phyloP scores from a whole-genome alignment of 192 early-diverging fungal genomes.

The Backusella tuberculispora region DNA sequence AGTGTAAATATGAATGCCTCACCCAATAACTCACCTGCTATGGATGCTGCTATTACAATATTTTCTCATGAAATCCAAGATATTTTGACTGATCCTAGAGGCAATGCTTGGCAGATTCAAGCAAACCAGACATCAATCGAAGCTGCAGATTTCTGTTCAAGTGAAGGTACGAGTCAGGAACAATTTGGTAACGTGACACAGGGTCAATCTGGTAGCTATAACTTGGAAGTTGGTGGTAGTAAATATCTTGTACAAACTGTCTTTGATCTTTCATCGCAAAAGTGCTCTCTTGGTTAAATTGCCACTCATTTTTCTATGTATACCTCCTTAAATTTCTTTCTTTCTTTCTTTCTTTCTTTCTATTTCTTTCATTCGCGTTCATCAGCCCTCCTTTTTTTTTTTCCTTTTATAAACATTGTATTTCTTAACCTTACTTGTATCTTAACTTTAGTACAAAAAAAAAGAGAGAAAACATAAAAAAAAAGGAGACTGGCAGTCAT shows the following conservation, averaged over 20 bases:
- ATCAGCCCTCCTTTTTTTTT: conserved; percentile 8
- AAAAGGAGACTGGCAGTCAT: no score
- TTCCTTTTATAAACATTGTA: neutral
- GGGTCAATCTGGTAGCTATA: conserved; percentile 29
- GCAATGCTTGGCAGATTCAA: conserved; percentile 36
- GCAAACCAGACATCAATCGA: conserved; percentile 19
- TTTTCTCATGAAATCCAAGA: conserved; percentile 46
- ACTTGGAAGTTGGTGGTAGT: conserved; percentile 24
- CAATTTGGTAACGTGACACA: conserved; percentile 21
- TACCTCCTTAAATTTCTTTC: conserved; percentile 7
- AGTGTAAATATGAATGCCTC: conserved; percentile 30
- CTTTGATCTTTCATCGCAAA: conserved; percentile 18
- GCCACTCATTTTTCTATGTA: neutral
- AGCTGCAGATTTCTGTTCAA: conserved; percentile 37
- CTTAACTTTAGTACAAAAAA: no score
- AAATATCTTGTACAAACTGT: conserved; percentile 41
- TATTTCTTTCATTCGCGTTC: neutral
- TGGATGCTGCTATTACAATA: conserved; percentile 41
- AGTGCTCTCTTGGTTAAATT: conserved; percentile 19
- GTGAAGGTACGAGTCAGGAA: conserved; percentile 16
- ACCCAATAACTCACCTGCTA: conserved; percentile 39
- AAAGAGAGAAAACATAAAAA: no score
- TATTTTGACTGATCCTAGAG: conserved; percentile 41
- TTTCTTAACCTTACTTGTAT: neutral
- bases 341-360: neutral